These are phyloP conservation scores for Tricholoma matsutake DNA, from an alignment of 768 basidiomycete species.

Conservation along the genomic window DNA sequence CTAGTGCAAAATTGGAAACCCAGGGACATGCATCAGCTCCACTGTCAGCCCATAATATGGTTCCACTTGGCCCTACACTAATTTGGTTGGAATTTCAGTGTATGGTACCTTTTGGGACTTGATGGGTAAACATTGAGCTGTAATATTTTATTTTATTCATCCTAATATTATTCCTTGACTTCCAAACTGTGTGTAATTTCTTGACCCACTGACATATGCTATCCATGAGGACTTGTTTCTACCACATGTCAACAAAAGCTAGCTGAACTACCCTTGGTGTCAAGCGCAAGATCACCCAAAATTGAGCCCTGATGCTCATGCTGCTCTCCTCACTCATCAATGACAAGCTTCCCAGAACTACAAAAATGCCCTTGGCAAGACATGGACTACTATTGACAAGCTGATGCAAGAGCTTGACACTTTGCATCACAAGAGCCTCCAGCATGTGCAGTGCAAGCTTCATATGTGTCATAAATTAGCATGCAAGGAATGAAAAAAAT, in stretches of 20 bases:
- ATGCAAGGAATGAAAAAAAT: not conserved
- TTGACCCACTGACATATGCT: not conserved
- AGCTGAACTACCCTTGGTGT: not conserved
- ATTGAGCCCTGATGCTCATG: not conserved
- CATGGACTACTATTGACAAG: not conserved
- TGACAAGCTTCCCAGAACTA: not conserved
- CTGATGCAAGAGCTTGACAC: not conserved
- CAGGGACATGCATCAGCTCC: not conserved
- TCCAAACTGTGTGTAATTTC: not conserved
- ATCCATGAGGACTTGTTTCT: not conserved
- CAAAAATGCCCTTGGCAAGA: not conserved
- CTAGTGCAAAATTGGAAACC: not conserved
- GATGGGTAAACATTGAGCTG: not conserved
- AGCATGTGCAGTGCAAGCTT: constrained; percentile 3
- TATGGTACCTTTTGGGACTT: not conserved
- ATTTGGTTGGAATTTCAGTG: no score
- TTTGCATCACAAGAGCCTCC: not conserved
- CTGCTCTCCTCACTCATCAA: not conserved
- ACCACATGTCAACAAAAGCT: not conserved
- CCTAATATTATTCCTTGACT: not conserved
- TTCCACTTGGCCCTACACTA: not conserved
- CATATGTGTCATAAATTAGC: not conserved
- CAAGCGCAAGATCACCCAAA: not conserved
- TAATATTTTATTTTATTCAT: not conserved
- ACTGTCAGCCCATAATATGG: not conserved